phyloP scores from a whole-genome alignment of 495 filamentous ascomycete genomes.

The Hamigera avellanea region DNA sequence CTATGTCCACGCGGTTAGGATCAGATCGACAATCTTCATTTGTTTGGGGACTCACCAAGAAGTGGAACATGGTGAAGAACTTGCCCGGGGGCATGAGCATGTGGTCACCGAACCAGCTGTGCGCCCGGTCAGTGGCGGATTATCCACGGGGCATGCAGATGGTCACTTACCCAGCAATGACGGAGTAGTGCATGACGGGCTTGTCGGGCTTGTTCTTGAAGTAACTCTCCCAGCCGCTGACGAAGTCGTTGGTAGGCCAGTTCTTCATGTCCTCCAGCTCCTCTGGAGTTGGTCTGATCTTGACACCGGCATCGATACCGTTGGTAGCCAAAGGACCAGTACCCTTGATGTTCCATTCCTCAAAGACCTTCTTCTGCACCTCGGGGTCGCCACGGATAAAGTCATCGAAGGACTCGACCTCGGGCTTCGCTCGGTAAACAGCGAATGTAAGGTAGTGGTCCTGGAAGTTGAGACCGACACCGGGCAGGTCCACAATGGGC shows the following conservation, averaged over 20 bases:
- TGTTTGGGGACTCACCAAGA: slow-evolving; percentile 36
- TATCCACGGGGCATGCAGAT: no score
- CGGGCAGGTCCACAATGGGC: slow-evolving; percentile 66
- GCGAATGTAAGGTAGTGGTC: slow-evolving; percentile 79
- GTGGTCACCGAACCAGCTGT: slow-evolving; percentile 43
- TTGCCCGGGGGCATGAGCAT: slow-evolving; percentile 66
- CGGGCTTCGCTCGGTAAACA: slow-evolving; percentile 63
- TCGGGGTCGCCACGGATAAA: slow-evolving; percentile 65
- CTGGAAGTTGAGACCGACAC: slow-evolving; percentile 75
- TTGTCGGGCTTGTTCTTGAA: slow-evolving; percentile 81
- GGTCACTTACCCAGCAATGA: slow-evolving; percentile 48
- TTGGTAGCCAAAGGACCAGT: slow-evolving; percentile 75
- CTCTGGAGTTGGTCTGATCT: slow-evolving; percentile 58
- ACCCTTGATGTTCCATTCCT: slow-evolving; percentile 70
- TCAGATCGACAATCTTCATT: background rate
- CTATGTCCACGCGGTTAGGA: slow-evolving; percentile 2
- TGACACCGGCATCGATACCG: slow-evolving; percentile 75
- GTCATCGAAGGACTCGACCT: slow-evolving; percentile 69
- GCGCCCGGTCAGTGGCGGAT: no score
- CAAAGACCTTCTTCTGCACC: slow-evolving; percentile 55
- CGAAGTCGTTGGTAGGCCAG: slow-evolving; percentile 58
- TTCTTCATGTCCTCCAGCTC: slow-evolving; percentile 57
- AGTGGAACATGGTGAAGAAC: slow-evolving; percentile 85
- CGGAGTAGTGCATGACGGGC: slow-evolving; percentile 73
- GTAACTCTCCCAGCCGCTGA: slow-evolving; percentile 61